Base-by-base conservation (phyloP, 495 filamentous ascomycete species). In the Aeminium ludgeri region DNA sequence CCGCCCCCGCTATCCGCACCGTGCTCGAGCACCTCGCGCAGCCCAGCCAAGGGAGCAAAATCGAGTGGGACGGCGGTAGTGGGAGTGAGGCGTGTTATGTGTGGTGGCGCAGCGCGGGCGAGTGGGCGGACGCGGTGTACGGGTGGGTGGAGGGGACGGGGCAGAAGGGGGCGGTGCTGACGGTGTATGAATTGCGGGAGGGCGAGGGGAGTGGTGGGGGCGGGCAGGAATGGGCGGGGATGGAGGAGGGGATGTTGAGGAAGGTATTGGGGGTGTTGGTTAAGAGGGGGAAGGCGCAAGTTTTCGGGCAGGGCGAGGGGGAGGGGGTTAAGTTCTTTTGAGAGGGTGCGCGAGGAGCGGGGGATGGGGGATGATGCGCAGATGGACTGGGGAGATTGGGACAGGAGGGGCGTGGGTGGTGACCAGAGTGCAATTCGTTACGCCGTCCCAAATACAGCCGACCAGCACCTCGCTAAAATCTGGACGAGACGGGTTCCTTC, bases 301-400 rank as follows among this genome's bases (percentile, higher is more conserved):
- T 96, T 10, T 95, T 97, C 65, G 87, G 87, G 15, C 59, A 50
- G 29, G 86, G 86, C 46, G 87, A 87, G 49, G 74, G 80, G 43
- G 72, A 76, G 54, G 89, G 89, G 39, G 83, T 95, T 44, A 97
- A 97, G 63, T 96, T 97, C 65, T 95, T 95, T 56, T 96, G 65
- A 65, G 12, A 25, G 23, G 23, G 8, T 8, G 23, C 23, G 8
- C 8, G 23, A 8, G 3, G 23, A 25, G 23, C 23, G 8, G 23
- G 8, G 23, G 8, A 4, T 8, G 8, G 23, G 23, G 23, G 3
- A 3, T 4, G 23, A 25, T 8, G 23, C 23, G 23, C 8, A 8
- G 23, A 25, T 4, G 23, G 8, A 25, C 3, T 25, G 23, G 4
- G 23, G 8, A n/a, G n/a, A n/a, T n/a, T n/a, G n/a, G n/a, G n/a